A percentile compares a stretch with the other conserved stretches of the same genome.
Evolutionary conservation across 2,329 filamentous ascomycete genomes (phyloP).

Genomic region (Pseudocercospora fuligena): DNA sequence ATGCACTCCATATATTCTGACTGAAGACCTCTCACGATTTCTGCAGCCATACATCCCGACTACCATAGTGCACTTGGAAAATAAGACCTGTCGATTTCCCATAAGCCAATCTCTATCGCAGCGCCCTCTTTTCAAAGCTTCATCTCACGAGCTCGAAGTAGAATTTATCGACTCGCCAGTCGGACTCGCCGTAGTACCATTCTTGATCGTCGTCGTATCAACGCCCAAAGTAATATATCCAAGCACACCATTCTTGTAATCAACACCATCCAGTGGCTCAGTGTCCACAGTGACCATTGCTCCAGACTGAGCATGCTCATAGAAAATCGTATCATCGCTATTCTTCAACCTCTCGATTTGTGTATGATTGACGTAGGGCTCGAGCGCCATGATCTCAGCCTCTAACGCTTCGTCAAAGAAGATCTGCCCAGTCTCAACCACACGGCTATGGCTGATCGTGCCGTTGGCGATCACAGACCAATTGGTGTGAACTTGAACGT

Average conservation of each 20-base stretch:
- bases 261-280: constrained; percentile 19
- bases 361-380: constrained; percentile 21
- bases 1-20: no score
- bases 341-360: constrained; percentile 15
- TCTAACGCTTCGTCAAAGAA: constrained; percentile 18
- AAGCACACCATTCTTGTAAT: constrained; percentile 21
- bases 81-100: no score
- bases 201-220: constrained; percentile 23
- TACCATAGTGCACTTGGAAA: no score
- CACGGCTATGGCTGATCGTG: constrained; percentile 11
- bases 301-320: constrained; percentile 10
- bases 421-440: constrained; percentile 23
- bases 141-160: background rate
- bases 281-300: constrained; percentile 16
- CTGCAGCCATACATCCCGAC: no score
- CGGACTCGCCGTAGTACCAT: constrained; percentile 12
- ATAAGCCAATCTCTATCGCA: no score
- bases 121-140: background rate
- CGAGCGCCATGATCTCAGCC: constrained; percentile 21
- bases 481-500: constrained; percentile 22
- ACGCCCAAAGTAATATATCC: constrained; percentile 21
- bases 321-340: constrained; percentile 8
- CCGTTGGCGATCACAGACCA: constrained; percentile 22
- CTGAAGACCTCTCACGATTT: no score
- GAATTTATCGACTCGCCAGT: background rate